Conservation (phyloP, 257 asterid genomes). For the Vinca minor region DNA sequence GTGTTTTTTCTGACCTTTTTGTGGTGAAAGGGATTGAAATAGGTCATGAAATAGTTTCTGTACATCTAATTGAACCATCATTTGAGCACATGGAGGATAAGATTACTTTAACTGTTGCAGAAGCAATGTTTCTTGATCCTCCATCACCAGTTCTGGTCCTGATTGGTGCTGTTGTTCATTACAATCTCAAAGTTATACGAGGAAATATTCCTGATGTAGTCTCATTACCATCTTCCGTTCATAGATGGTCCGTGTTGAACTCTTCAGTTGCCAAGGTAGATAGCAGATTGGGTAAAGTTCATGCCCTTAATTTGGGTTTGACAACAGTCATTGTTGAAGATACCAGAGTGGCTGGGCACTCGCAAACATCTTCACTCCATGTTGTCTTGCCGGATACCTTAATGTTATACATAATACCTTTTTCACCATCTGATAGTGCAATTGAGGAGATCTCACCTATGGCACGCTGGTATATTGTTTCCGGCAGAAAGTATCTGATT, state of each 20-base stretch:
- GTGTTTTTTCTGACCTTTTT: slow-evolving; percentile 72
- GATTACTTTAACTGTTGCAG: slow-evolving; percentile 78
- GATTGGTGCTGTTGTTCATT: slow-evolving; percentile 61
- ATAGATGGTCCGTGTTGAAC: slow-evolving; percentile 66
- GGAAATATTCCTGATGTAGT: slow-evolving; percentile 55
- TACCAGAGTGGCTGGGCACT: slow-evolving; percentile 76
- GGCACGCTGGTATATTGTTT: slow-evolving; percentile 74
- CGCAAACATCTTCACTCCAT: slow-evolving; percentile 67
- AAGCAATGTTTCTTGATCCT: slow-evolving; percentile 92
- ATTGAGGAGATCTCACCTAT: slow-evolving; percentile 45
- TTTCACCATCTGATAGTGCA: slow-evolving; percentile 45
- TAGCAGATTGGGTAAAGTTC: slow-evolving; percentile 45
- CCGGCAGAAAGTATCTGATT: slow-evolving; percentile 61
- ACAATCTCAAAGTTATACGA: slow-evolving; percentile 68
- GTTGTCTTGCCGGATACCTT: slow-evolving; percentile 77
- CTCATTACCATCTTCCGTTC: slow-evolving; percentile 65
- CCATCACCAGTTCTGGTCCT: slow-evolving; percentile 81
- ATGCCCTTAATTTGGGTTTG: slow-evolving; percentile 57
- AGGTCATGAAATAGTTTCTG: slow-evolving; percentile 83
- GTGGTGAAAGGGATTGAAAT: slow-evolving; percentile 78
- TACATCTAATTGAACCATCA: slow-evolving; percentile 62
- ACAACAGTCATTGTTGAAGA: slow-evolving; percentile 71
- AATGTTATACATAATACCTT: slow-evolving; percentile 46
- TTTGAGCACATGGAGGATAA: slow-evolving; percentile 50
- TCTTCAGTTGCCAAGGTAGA: slow-evolving; percentile 76